Evolutionary conservation across 495 filamentous ascomycete genomes (phyloP).

Genomic region (Trichocladium uniseriatum): DNA sequence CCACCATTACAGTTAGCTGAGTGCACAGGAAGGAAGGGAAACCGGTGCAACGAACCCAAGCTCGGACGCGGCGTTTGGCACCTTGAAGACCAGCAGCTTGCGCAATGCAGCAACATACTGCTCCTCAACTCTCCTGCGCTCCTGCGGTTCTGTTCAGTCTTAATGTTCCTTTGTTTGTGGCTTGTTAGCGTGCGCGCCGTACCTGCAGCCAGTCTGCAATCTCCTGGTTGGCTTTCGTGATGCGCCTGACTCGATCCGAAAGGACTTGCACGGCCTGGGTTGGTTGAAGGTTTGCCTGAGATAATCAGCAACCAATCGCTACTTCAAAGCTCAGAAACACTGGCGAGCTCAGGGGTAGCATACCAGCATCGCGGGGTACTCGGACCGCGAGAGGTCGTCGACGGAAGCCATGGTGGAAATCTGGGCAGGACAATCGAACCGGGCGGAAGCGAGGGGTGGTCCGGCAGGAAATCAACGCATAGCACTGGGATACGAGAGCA

Average conservation of each 20-base stretch:
- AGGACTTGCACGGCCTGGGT: constrained; percentile 75
- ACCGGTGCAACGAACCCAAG: constrained; percentile 58
- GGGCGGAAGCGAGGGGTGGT: constrained; percentile 5
- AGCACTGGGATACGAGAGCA: constrained; percentile 11
- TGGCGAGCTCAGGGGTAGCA: constrained; percentile 21
- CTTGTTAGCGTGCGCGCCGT: constrained; percentile 23
- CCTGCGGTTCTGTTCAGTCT: constrained; percentile 46
- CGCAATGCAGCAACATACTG: constrained; percentile 74
- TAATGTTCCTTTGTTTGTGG: not conserved
- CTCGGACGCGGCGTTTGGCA: constrained; percentile 61
- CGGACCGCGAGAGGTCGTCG: constrained; percentile 74
- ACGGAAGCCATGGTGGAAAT: constrained; percentile 25
- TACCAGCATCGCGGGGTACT: constrained; percentile 96
- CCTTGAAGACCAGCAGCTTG: constrained; percentile 68
- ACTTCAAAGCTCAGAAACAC: not conserved
- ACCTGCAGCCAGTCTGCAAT: constrained; percentile 98
- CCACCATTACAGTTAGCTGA: constrained; percentile 9
- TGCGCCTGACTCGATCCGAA: constrained; percentile 79
- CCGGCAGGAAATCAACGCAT: constrained; percentile 19
- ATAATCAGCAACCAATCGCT: constrained; percentile 15
- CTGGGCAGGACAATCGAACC: not conserved
- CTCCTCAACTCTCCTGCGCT: constrained; percentile 89
- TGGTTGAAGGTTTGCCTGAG: constrained; percentile 72
- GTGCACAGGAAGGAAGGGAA: constrained; percentile 7
- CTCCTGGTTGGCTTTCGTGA: constrained; percentile 76